Evolutionary conservation across 352 stramenopile species (phyloP).

Genomic region (Bremia lactucae): DNA sequence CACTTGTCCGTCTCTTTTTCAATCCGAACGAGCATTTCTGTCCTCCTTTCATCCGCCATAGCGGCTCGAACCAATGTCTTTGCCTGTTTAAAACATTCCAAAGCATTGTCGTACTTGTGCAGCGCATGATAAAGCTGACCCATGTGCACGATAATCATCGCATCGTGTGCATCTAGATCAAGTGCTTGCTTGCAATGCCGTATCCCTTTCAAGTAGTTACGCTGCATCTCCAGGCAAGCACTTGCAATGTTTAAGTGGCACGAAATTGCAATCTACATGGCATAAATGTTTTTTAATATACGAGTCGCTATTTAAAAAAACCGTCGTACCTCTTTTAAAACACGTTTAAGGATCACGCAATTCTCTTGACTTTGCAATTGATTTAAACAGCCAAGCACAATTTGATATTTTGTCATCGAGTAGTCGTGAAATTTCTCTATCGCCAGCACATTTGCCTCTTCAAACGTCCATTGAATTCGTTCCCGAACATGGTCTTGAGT

Average conservation of each 20-base stretch:
- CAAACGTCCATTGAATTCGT: constrained; percentile 25
- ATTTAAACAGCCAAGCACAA: constrained; percentile 28
- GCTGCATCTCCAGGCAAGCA: constrained; percentile 55
- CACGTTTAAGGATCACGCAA: too few relatives aligned
- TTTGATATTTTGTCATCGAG: constrained; percentile 42
- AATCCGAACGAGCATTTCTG: constrained; percentile 19
- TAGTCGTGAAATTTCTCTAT: constrained; percentile 57
- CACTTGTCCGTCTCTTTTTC: constrained; percentile 46
- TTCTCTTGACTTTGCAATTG: constrained; percentile 9
- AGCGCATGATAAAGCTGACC: constrained; percentile 35
- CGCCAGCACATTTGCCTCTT: constrained; percentile 51
- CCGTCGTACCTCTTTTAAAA: constrained; percentile 15
- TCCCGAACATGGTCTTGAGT: constrained; percentile 17
- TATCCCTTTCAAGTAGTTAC: constrained; percentile 24
- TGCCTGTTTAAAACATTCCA: constrained; percentile 21
- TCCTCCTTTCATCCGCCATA: constrained; percentile 3
- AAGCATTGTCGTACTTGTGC: constrained; percentile 40
- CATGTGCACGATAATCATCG: constrained; percentile 35
- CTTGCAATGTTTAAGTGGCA: constrained; percentile 59
- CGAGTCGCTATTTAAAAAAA: not conserved
- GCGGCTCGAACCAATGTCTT: constrained; percentile 5
- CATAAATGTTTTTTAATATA: not conserved
- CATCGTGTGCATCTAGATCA: constrained; percentile 19
- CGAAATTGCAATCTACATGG: constrained; percentile 27
- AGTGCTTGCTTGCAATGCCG: constrained; percentile 38